Percentiles rank a stretch among this genome's conserved stretches.
These are phyloP conservation scores for Phaffia australis DNA, from an alignment of 768 basidiomycete genomes.

Conservation along the genomic window DNA sequence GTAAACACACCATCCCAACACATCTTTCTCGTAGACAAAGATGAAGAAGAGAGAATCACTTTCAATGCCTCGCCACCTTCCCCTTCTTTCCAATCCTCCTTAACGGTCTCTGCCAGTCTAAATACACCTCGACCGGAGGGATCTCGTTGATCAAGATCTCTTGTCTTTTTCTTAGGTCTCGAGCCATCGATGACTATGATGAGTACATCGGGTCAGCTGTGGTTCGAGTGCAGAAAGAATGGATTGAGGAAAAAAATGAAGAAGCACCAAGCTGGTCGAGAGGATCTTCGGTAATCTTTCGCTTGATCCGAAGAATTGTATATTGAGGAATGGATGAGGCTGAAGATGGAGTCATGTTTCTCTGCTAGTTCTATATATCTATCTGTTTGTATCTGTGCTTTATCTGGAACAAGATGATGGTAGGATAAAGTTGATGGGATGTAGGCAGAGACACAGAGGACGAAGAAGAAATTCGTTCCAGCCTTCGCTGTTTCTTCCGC, in stretches of 20 bases:
- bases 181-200: slow-evolving; percentile 35
- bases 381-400: too few species aligned
- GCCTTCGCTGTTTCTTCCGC: too few species aligned
- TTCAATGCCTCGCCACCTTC: slow-evolving; percentile 35
- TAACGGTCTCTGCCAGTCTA: slow-evolving; percentile 38
- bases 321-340: slow-evolving; percentile 11
- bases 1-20: neutral
- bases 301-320: slow-evolving; percentile 38
- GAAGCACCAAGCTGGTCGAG: slow-evolving; percentile 35
- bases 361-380: too few species aligned
- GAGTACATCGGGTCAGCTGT: neutral
- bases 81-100: slow-evolving; percentile 35
- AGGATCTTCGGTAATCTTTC: slow-evolving; percentile 37
- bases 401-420: too few species aligned
- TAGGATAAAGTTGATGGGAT: too few species aligned
- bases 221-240: neutral
- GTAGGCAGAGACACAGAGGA: too few species aligned
- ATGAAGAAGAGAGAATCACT: slow-evolving; percentile 26
- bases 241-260: neutral
- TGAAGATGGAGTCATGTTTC: slow-evolving; percentile 6
- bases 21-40: neutral
- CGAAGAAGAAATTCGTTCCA: too few species aligned
- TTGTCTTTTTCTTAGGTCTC: slow-evolving; percentile 29
- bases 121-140: slow-evolving; percentile 33
- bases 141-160: slow-evolving; percentile 15